These are phyloP conservation scores for Suillus clintonianus DNA, from an alignment of 768 basidiomycete genomes.

Conservation along the genomic window DNA sequence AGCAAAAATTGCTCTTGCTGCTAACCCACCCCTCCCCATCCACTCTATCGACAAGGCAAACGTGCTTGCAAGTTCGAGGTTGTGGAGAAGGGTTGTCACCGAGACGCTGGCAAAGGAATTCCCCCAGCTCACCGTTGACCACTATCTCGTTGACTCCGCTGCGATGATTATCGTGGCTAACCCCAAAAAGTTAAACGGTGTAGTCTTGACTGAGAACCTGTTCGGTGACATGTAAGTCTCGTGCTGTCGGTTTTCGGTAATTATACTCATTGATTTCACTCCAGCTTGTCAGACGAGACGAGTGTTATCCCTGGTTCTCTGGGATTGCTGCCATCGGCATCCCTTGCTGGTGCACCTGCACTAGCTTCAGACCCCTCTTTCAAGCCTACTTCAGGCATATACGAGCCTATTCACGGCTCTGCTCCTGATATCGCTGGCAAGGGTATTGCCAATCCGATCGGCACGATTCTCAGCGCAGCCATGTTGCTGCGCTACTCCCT, in stretches of 20 bases:
- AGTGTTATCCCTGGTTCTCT: constrained; percentile 98
- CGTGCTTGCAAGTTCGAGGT: constrained; percentile 89
- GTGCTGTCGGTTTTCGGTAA: too few species aligned
- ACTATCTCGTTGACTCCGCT: constrained; percentile 93
- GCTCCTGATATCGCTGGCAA: constrained; percentile 95
- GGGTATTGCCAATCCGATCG: constrained; percentile 92
- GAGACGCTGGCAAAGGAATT: constrained; percentile 85
- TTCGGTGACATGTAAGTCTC: constrained; percentile 92
- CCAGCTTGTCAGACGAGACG: constrained; percentile 91
- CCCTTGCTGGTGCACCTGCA: constrained; percentile 86
- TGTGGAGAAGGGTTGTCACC: constrained; percentile 93
- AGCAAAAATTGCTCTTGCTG: constrained; percentile 83
- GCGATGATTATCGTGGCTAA: constrained; percentile 93
- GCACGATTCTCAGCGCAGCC: constrained; percentile 92
- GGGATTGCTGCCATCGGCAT: constrained; percentile 94
- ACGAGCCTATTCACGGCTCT: constrained; percentile 96
- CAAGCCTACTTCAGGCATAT: constrained; percentile 83
- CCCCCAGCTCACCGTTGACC: constrained; percentile 84
- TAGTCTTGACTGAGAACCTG: constrained; percentile 92
- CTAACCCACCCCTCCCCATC: constrained; percentile 83
- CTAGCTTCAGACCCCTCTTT: constrained; percentile 52
- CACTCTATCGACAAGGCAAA: constrained; percentile 99
- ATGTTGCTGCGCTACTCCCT: constrained; percentile 95
- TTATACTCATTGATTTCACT: constrained; percentile 1
- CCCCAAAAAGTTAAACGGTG: constrained; percentile 92